A percentile compares a stretch with the other conserved stretches of the same genome.
Evolutionary conservation across 768 basidiomycete species (phyloP).

Genomic region (Trametes villosa): DNA sequence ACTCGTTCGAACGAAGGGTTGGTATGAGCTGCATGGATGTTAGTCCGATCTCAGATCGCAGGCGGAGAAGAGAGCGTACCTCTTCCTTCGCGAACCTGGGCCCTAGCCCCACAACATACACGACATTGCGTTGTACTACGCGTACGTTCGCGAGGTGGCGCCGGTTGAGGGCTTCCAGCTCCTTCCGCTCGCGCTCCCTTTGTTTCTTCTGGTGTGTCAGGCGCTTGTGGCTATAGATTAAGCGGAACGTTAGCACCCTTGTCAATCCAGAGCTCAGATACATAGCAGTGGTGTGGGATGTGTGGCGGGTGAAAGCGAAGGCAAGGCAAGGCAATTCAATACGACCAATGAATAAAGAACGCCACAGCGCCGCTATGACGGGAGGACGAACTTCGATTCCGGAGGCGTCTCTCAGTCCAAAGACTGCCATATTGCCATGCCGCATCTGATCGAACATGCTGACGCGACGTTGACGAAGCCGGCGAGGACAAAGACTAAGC

Average conservation of each 20-base stretch:
- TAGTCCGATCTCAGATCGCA: slow-evolving; percentile 17
- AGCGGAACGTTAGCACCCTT: slow-evolving; percentile 5
- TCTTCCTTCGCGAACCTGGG: slow-evolving; percentile 95
- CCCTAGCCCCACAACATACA: slow-evolving; percentile 95
- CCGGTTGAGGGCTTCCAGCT: slow-evolving; percentile 83
- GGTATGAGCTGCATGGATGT: slow-evolving; percentile 67
- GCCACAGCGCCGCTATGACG: too few relatives aligned
- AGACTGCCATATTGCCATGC: too few relatives aligned
- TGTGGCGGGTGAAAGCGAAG: too few relatives aligned
- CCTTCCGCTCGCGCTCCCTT: slow-evolving; percentile 93
- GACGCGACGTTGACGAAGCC: background rate
- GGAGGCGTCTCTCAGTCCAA: too few relatives aligned
- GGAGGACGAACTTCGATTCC: too few relatives aligned
- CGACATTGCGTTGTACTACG: slow-evolving; percentile 95
- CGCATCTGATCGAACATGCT: background rate
- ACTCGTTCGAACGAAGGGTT: slow-evolving; percentile 91
- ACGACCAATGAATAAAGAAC: too few relatives aligned
- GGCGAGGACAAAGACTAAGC: background rate
- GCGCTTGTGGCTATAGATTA: slow-evolving; percentile 79
- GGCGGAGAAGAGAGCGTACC: slow-evolving; percentile 50
- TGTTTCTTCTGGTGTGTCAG: slow-evolving; percentile 95
- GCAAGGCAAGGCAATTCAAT: too few relatives aligned
- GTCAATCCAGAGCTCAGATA: background rate
- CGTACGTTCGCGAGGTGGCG: slow-evolving; percentile 90
- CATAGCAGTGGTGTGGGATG: too few relatives aligned